A percentile compares a stretch with the other conserved stretches of the same genome.
Evolutionary conservation across 306 rosid genomes (phyloP).

Genomic region (Herpetospermum pedunculosum): DNA sequence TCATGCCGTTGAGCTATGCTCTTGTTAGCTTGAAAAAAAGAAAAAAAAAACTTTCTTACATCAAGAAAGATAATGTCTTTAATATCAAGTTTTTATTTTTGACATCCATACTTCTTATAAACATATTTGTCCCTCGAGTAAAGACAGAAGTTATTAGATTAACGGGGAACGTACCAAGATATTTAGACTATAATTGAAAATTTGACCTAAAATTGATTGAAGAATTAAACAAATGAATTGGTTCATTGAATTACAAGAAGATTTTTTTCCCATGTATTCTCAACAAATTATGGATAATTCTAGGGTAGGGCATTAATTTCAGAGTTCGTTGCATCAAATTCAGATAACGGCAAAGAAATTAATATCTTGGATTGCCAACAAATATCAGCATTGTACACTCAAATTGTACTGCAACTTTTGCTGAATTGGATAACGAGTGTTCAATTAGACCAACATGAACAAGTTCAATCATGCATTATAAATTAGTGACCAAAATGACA

Average conservation of each 20-base stretch:
- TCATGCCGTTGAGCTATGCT: too few species aligned
- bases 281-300: neutral
- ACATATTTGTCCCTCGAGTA: neutral
- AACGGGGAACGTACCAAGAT: neutral
- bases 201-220: neutral
- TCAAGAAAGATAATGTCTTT: too few species aligned
- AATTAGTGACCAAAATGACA: too few species aligned
- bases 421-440: too few species aligned
- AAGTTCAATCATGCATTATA: too few species aligned
- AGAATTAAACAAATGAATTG: neutral
- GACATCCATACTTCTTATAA: neutral
- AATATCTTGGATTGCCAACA: neutral
- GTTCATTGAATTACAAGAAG: neutral
- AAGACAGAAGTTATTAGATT: neutral
- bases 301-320: neutral
- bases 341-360: too few species aligned
- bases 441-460: too few species aligned
- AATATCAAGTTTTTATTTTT: too few species aligned
- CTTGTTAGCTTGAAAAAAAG: too few species aligned
- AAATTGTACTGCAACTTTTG: neutral
- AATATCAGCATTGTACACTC: neutral
- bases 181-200: neutral
- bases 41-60: too few species aligned
- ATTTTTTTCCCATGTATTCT: neutral
- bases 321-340: neutral